A percentile compares a stretch with the other conserved stretches of the same genome.
phyloP scores from a whole-genome alignment of 129 eudicot genomes.

The Arctium lappa region DNA sequence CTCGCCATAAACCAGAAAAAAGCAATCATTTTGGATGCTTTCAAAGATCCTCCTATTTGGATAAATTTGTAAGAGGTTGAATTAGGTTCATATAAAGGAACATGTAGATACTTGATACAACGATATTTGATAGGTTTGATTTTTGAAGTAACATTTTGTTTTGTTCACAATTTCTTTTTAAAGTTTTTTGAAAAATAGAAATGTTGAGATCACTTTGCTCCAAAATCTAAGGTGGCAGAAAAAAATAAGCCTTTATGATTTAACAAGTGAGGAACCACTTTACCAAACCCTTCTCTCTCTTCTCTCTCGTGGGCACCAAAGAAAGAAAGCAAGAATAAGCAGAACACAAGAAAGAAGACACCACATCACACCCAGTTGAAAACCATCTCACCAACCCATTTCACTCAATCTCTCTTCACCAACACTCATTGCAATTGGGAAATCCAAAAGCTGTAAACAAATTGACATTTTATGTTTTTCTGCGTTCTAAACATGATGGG shows the following conservation, averaged over 20 bases:
- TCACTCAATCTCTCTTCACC: not conserved
- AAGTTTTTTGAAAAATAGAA: too few relatives aligned
- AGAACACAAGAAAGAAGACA: conserved; percentile 16
- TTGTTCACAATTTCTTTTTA: too few relatives aligned
- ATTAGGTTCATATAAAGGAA: too few relatives aligned
- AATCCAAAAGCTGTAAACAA: conserved; percentile 23
- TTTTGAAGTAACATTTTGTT: too few relatives aligned
- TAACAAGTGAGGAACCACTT: conserved; percentile 12
- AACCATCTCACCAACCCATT: not conserved
- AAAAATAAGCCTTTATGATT: conserved; percentile 12
- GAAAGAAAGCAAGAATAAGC: not conserved
- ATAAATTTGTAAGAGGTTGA: too few relatives aligned
- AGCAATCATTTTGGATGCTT: too few relatives aligned
- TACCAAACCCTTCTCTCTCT: not conserved
- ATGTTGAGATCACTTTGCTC: not conserved
- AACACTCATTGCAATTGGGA: conserved; percentile 14
- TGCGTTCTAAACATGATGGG: not conserved
- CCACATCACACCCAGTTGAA: conserved; percentile 5
- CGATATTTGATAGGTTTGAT: too few relatives aligned
- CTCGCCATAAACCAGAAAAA: too few relatives aligned
- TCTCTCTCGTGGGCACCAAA: conserved; percentile 5
- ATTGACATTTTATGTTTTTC: conserved; percentile 20
- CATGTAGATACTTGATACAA: too few relatives aligned
- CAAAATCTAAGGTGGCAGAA: conserved; percentile 32
- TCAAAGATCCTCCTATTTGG: too few relatives aligned